Conservation (phyloP, 2,329 filamentous ascomycete species). For the Cercospora zeae-maydis region DNA sequence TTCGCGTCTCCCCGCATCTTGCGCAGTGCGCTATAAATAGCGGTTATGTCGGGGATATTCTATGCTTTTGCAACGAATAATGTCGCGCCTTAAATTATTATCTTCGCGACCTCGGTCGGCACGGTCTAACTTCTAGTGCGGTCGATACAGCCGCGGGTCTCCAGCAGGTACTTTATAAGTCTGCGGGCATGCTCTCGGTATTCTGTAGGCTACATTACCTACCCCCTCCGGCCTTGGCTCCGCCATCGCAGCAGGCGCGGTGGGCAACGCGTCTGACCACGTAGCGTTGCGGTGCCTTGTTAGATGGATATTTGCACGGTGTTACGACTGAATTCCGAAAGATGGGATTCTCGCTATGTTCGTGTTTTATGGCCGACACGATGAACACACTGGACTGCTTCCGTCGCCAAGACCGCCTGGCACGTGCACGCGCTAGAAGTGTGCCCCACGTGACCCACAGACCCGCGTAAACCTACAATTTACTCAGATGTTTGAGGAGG, state of each 20-base stretch:
- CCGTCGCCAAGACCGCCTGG: too few relatives aligned
- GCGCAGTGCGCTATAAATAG: too few relatives aligned
- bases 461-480: too few relatives aligned
- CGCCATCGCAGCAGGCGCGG: slow-evolving; percentile 7
- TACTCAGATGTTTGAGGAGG: too few relatives aligned
- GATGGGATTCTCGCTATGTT: slow-evolving; percentile 7
- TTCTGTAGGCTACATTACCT: slow-evolving; percentile 2
- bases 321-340: slow-evolving; percentile 10
- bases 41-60: too few relatives aligned
- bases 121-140: slow-evolving; percentile 8
- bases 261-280: slow-evolving; percentile 2
- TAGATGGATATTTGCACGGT: slow-evolving; percentile 3
- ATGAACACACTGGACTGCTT: too few relatives aligned
- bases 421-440: too few relatives aligned
- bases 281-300: background rate
- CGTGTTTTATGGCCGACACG: background rate
- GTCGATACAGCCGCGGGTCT: slow-evolving; percentile 11
- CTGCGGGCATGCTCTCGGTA: slow-evolving; percentile 8
- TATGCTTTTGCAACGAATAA: too few relatives aligned
- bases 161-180: slow-evolving; percentile 14
- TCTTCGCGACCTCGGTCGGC: slow-evolving; percentile 3
- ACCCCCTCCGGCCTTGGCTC: slow-evolving; percentile 3
- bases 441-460: too few relatives aligned
- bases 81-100: background rate
- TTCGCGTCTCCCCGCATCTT: too few relatives aligned